Percentiles rank a stretch among this genome's conserved stretches.
Evolutionary conservation across 805 yeast genomes (phyloP).

Genomic region (Maudiozyma turicensis): DNA sequence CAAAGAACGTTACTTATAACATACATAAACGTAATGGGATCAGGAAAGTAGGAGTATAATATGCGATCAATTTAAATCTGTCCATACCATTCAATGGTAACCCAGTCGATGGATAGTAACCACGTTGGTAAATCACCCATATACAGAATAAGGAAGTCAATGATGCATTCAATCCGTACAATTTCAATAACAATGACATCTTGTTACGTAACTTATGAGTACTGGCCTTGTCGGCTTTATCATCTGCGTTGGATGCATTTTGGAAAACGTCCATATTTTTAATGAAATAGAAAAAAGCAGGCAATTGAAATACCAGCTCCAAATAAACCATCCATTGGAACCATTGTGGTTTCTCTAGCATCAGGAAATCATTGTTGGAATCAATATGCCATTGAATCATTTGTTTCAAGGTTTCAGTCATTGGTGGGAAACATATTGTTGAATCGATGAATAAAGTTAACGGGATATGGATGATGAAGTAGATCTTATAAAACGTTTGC

Average conservation of each 20-base stretch:
- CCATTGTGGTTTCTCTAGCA: constrained; percentile 59
- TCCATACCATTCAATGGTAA: constrained; percentile 11
- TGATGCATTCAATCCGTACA: constrained; percentile 78
- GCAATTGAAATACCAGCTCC: constrained; percentile 71
- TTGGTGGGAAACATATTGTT: constrained; percentile 52
- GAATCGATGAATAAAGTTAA: constrained; percentile 71
- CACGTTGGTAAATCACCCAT: constrained; percentile 33
- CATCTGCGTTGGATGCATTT: constrained; percentile 3
- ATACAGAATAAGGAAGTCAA: constrained; percentile 71
- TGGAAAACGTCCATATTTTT: constrained; percentile 2
- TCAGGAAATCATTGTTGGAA: constrained; percentile 62
- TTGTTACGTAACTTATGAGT: background rate
- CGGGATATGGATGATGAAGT: constrained; percentile 59
- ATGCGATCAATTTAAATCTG: constrained; percentile 15
- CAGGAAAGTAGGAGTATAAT: constrained; percentile 25
- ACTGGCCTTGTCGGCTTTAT: constrained; percentile 3
- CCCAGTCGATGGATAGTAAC: constrained; percentile 9
- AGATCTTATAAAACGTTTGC: constrained; percentile 33
- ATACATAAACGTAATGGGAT: constrained; percentile 22
- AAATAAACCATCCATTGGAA: constrained; percentile 57
- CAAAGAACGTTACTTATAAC: background rate
- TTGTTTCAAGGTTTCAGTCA: constrained; percentile 35
- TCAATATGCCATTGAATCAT: constrained; percentile 51
- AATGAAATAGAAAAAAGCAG: constrained; percentile 48
- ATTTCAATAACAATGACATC: constrained; percentile 30